These are phyloP conservation scores for Petrea volubilis DNA, from an alignment of 257 asterid species.

Conservation along the genomic window DNA sequence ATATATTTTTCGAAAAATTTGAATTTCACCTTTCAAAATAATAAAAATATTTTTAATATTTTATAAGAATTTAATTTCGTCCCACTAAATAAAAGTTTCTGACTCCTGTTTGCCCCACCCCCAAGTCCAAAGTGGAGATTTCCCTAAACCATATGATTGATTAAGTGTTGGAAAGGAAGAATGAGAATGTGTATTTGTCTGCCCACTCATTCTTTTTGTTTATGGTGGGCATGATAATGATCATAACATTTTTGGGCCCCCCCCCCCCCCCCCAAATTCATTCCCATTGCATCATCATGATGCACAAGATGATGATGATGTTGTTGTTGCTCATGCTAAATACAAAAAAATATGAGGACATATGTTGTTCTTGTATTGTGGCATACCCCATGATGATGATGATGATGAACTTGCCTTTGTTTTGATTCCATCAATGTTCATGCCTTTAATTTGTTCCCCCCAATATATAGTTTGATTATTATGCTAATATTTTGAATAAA, in stretches of 20 bases:
- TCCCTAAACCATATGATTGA: conserved; percentile 49
- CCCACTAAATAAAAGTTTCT: too few species aligned
- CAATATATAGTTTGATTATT: background rate
- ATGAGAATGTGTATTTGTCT: conserved; percentile 28
- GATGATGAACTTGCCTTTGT: background rate
- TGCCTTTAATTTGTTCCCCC: background rate
- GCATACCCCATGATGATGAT: conserved; percentile 4
- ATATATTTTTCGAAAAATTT: too few species aligned
- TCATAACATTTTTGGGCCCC: conserved; percentile 36
- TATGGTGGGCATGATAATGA: conserved; percentile 38
- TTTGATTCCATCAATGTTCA: conserved; percentile 15
- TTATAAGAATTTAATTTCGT: too few species aligned
- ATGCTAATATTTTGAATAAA: background rate
- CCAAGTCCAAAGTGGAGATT: conserved; percentile 55
- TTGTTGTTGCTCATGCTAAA: conserved; percentile 53
- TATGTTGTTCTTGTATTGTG: conserved; percentile 10
- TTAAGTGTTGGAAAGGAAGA: conserved; percentile 31
- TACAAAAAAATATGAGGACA: conserved; percentile 34
- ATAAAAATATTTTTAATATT: too few species aligned
- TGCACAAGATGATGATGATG: conserved; percentile 57
- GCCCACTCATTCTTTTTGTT: conserved; percentile 24
- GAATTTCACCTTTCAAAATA: too few species aligned
- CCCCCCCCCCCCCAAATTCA: too few species aligned
- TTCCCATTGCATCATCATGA: conserved; percentile 54
- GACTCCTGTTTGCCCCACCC: conserved; percentile 8